Evolutionary conservation across 495 filamentous ascomycete species (phyloP).

Genomic region (Antarctomyces pellizariae): DNA sequence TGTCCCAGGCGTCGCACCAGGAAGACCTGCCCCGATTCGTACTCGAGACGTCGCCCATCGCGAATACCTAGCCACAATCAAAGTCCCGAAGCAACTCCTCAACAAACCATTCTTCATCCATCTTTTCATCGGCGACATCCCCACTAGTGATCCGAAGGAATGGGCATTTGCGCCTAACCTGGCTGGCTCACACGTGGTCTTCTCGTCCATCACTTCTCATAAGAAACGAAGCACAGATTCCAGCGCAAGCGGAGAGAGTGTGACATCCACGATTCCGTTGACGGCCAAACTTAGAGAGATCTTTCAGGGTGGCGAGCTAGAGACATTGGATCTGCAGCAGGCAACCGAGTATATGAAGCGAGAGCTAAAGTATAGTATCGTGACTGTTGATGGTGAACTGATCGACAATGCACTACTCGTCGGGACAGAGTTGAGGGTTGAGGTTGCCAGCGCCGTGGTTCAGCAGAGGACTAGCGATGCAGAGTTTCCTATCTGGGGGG

Average conservation of each 20-base stretch:
- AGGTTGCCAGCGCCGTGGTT: constrained; percentile 20
- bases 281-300: constrained; percentile 25
- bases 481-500: constrained; percentile 22
- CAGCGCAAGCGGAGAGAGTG: constrained; percentile 6
- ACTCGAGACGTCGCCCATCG: constrained; percentile 17
- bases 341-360: constrained; percentile 23
- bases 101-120: constrained; percentile 30
- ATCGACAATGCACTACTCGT: constrained; percentile 10
- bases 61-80: constrained; percentile 38
- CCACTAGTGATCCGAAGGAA: constrained; percentile 14
- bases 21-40: constrained; percentile 7
- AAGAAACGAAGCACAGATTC: no score
- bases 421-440: constrained; percentile 14
- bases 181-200: constrained; percentile 31
- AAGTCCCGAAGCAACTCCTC: constrained; percentile 27
- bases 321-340: constrained; percentile 18
- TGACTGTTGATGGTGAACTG: no score
- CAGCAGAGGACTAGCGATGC: constrained; percentile 14
- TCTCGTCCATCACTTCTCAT: constrained; percentile 16
- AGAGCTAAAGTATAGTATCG: constrained; percentile 19
- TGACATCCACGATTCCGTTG: constrained; percentile 31
- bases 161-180: constrained; percentile 24
- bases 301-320: constrained; percentile 16
- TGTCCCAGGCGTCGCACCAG: constrained; percentile 7
- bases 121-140: constrained; percentile 31